Base-by-base conservation (phyloP, 257 asterid species). In the Solanum microdontum region DNA sequence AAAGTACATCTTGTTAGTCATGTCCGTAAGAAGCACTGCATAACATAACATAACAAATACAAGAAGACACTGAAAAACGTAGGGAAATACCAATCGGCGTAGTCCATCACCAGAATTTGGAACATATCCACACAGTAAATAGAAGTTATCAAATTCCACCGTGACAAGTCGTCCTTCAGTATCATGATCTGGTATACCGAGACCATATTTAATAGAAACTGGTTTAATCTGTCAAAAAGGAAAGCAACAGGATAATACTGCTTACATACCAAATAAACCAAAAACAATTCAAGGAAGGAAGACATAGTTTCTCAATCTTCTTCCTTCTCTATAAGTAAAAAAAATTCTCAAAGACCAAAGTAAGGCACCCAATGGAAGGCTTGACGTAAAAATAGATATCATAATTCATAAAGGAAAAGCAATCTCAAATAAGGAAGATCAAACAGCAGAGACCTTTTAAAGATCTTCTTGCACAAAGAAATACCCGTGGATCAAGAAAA, bases 101-200 rank as follows among this genome's bases (percentile, higher is more conserved):
- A 97, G 94, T 88, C 99, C 99, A 87, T 96, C 98, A 30, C 99
- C 96, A 87, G 99, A 97, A 91, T 97, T 97, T 64, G 99, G 99
- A 90, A 97, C 97, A 86, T 97, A 97, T 87, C 92, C 91, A 90
- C 90, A 84, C 90, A 97, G 90, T 86, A 97, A 90, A 90, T 92
- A 97, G 88, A 96, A 97, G 85, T 87, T 72, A 62, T 95, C 97
- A 77, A 94, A 97, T 86, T 97, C 99, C 91, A 93, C 93, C 0
- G 98, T 97, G 88, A 97, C 94, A 86, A 97, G 98, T 82, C 98
- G 97, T 58, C 99, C 99, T 94, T 97, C 99, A 40, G 95, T 86
- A 87, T 97, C 99, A 83, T 97, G 99, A 89, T 96, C 98, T 21
- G 97, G 79, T 86, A 94, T 93, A 88, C 99, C 99, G 83, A 97